Base-by-base conservation (phyloP, 257 asterid genomes). In the Jacaranda copaia region DNA sequence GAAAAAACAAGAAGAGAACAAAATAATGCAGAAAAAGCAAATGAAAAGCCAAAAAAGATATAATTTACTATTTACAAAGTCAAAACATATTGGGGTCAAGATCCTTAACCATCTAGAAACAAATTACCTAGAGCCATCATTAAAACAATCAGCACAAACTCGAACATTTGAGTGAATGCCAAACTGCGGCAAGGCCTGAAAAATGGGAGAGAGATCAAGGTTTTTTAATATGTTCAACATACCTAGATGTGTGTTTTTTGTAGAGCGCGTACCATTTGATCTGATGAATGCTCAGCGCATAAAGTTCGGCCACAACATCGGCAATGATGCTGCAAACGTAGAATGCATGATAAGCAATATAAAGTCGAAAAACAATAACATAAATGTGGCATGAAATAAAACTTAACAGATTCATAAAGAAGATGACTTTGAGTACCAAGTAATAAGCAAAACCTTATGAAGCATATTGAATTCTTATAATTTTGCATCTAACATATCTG, bases 301-400 rank as follows among this genome's bases (percentile, higher is more conserved):
- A 95, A 84, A 16, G 99, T 93, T 71, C 97, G 88, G 79, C 99
- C 99, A 76, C 99, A 95, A 75, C 99, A 83, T 78, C 99, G 85
- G 83, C 98, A 95, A 65, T 93, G 99, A 87, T 95, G 99, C 98
- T 95, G 90, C 81, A 84, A 72, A 67, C 35, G 68, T 20, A 77
- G 25, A 72, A 55, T 6, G 67, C 48, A 56, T 46, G 75, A 43
- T 49, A 19, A 73, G 68, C 45, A 16, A 68, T 40, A 64, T 65
- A 74, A 56, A 78, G 61, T 38, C 65, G 20, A 36, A 11, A 51
- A 62, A 60, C 46, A 38, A 60, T 18, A 57, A 57, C 38, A 42
- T 56, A 25, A 36, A 60, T 38, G 66, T 55, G 49, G 66, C 60
- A 35, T 79, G 60, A n/a, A 60, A n/a, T 53, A 79, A 77, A 80